Evolutionary conservation across 2,329 filamentous ascomycete genomes (phyloP), one percentile per base, ranked within the genome.

Genomic region (Huntiella omanensis): DNA sequence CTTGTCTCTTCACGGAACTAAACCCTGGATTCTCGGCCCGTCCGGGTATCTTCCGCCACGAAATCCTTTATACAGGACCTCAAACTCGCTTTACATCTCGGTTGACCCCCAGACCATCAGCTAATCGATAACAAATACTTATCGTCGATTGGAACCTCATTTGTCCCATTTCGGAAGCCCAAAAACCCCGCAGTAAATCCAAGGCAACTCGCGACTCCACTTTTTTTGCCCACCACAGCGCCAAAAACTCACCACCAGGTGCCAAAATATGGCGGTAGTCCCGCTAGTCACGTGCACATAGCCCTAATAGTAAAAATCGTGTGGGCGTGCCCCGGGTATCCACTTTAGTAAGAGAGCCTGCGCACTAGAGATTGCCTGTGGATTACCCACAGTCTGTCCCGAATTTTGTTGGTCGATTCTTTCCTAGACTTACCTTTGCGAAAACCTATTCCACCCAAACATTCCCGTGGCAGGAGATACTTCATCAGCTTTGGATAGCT

Each of bases 401-500:
- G 47, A 47, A 47, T 50, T 43, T 35, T 33, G 45, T 40, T 44
- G 36, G 45, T 32, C 40, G 43, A 47, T 43, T 41, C 45, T 50
- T 50, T 50, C 37, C 19, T 44, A 33, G 37, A 50, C 45, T 47
- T 47, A 34, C 45, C 47, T 41, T 47, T 45, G 22, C 22, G 45
- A 47, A 50, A 49, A 44, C 35, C 19, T 37, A 52, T 45, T 40
- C 22, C 22, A 28, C 46, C 47, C 43, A 37, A 43, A 50, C 50
- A 49, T 51, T 49, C 49, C 47, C 50, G 46, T 45, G 45, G 46
- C 50, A 43, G 45, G 48, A 52, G 47, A 50, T 33, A 34, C 48
- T 51, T 48, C 44, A 45, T 54, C 51, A 50, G 52, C 51, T 54
- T 53, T 54, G 49, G 48, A 51, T 44, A 45, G 45, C 44, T 45